phyloP scores from a whole-genome alignment of 805 yeast genomes.

The Martiniozyma abietophila region DNA sequence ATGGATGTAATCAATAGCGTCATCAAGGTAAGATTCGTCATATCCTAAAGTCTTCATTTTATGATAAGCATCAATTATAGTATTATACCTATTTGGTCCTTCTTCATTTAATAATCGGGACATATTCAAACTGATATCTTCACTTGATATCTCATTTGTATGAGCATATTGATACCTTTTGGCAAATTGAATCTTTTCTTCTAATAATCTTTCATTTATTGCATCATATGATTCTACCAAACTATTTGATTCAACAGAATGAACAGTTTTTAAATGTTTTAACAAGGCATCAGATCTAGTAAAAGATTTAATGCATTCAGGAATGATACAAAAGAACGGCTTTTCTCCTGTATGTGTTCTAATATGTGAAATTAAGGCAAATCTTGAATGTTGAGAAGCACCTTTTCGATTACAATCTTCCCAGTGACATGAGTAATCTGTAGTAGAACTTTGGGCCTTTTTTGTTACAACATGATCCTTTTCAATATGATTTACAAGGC shows the following conservation, averaged over 20 bases:
- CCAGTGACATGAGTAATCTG: conserved; percentile 52
- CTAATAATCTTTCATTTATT: conserved; percentile 7
- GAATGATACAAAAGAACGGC: conserved; percentile 56
- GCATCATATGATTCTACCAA: conserved; percentile 16
- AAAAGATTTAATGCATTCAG: conserved; percentile 56
- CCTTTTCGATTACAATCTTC: conserved; percentile 45
- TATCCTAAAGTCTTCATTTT: conserved; percentile 6
- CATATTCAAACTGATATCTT: conserved; percentile 5
- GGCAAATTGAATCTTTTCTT: conserved; percentile 5
- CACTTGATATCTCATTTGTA: conserved; percentile 3
- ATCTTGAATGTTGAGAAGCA: conserved; percentile 41
- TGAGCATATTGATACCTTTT: conserved; percentile 5
- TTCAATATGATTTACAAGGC: conserved; percentile 32
- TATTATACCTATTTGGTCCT: conserved; percentile 6
- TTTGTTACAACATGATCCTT: conserved; percentile 28
- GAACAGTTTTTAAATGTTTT: conserved; percentile 54
- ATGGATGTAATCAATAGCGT: conserved; percentile 10
- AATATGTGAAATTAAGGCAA: conserved; percentile 54
- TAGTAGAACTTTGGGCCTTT: conserved; percentile 10
- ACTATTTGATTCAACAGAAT: conserved; percentile 34
- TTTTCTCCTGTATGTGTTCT: conserved; percentile 59
- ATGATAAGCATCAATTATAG: conserved; percentile 10
- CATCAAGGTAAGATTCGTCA: conserved; percentile 3
- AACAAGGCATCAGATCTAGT: conserved; percentile 54
- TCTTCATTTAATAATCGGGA: conserved; percentile 5